phyloP scores from a whole-genome alignment of 768 basidiomycete species.

The Serendipita indica region DNA sequence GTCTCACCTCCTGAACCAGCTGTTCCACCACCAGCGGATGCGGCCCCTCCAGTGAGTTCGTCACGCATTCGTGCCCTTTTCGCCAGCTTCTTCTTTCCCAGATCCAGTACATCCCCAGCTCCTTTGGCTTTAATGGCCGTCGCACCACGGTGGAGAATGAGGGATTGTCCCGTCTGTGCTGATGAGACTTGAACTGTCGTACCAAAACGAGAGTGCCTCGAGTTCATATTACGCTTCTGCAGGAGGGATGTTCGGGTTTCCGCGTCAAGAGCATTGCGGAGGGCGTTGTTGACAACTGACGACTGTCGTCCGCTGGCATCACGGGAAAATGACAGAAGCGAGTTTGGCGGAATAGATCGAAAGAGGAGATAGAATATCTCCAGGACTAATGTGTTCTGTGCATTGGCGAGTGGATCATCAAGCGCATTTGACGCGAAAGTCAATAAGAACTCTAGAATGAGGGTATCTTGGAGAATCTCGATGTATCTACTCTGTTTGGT shows the following conservation, averaged over 20 bases:
- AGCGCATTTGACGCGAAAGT: slow-evolving; percentile 71
- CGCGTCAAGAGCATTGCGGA: slow-evolving; percentile 59
- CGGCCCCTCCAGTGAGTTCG: slow-evolving; percentile 9
- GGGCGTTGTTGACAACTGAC: slow-evolving; percentile 26
- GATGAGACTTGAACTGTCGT: slow-evolving; percentile 78
- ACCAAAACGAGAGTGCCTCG: slow-evolving; percentile 91
- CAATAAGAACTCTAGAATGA: slow-evolving; percentile 61
- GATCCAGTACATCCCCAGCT: slow-evolving; percentile 45
- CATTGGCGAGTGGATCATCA: slow-evolving; percentile 63
- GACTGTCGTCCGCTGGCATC: slow-evolving; percentile 30
- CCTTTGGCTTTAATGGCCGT: background rate
- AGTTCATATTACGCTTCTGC: slow-evolving; percentile 39
- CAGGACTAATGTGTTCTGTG: slow-evolving; percentile 78
- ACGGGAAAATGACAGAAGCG: slow-evolving; percentile 32
- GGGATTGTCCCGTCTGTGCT: slow-evolving; percentile 23
- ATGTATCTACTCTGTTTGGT: slow-evolving; percentile 45
- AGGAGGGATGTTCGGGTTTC: slow-evolving; percentile 56
- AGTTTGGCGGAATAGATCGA: slow-evolving; percentile 55
- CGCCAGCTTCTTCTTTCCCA: slow-evolving; percentile 43
- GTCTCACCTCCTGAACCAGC: background rate
- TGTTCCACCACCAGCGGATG: background rate
- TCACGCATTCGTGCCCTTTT: slow-evolving; percentile 32
- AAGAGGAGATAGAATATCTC: slow-evolving; percentile 90
- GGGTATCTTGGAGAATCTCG: slow-evolving; percentile 49
- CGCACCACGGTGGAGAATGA: slow-evolving; percentile 4